phyloP scores from a whole-genome alignment of 805 yeast genomes.

The Allodekkera sacchari region DNA sequence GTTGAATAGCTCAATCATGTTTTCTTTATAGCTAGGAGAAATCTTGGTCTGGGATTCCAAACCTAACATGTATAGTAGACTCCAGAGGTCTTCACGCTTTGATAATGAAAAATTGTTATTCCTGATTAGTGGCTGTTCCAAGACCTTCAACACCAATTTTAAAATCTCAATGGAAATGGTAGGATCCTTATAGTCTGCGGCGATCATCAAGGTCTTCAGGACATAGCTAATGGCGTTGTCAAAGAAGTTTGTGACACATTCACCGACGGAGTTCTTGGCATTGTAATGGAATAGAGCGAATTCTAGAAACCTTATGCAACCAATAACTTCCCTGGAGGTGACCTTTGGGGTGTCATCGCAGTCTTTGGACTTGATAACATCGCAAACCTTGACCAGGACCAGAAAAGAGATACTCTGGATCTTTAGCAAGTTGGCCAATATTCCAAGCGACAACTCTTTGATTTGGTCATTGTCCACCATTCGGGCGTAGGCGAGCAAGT shows the following conservation, averaged over 20 bases:
- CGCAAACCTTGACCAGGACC: constrained; percentile 11
- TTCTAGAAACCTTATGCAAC: constrained; percentile 13
- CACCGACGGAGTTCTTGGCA: constrained; percentile 6
- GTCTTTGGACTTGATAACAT: constrained; percentile 11
- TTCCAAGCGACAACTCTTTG: constrained; percentile 4
- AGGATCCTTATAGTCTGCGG: constrained; percentile 5
- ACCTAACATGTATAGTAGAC: constrained; percentile 3
- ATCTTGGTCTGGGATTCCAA: constrained; percentile 3
- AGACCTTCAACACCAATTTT: constrained; percentile 9
- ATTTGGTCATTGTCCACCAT: constrained; percentile 7
- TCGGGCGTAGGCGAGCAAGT: constrained; percentile 11
- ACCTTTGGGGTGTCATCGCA: constrained; percentile 2
- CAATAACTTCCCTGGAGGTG: constrained; percentile 10
- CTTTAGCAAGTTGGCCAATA: constrained; percentile 9
- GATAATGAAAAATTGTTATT: constrained; percentile 1
- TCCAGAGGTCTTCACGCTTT: constrained; percentile 6
- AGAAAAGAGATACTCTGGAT: constrained; percentile 6
- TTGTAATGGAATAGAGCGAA: constrained; percentile 9
- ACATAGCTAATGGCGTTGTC: constrained; percentile 11
- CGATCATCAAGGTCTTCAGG: constrained; percentile 8
- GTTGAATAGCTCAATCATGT: constrained; percentile 12
- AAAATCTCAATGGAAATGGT: constrained; percentile 9
- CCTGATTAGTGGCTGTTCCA: constrained; percentile 4
- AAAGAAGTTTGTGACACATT: constrained; percentile 9
- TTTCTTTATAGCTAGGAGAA: constrained; percentile 1